Base-by-base conservation (phyloP, 177 flowering plant species). In the Vitis hybrid region DNA sequence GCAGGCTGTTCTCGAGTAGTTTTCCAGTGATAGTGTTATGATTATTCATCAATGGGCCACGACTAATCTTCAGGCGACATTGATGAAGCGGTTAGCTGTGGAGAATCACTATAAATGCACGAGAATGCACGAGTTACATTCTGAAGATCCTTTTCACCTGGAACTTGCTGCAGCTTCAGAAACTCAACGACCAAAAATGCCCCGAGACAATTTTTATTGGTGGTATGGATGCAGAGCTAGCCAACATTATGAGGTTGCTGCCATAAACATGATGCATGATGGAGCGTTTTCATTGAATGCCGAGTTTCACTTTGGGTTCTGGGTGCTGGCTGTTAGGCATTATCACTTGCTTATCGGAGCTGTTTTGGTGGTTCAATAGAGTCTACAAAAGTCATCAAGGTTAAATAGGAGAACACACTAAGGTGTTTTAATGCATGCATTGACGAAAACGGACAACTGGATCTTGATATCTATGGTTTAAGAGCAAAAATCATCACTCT, bases 221-320 rank as follows among this genome's bases (percentile, higher is more conserved):
- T 69, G 66, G 15, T 2, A 83, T 90, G 92, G 90, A 87, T 69
- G 97, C 98, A 12, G 97, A 94, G 87, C 87, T 94, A 59, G 98
- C 98, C 21, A 92, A 94, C 79, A 86, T 94, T 49, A 70, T 73
- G 97, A 94, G 81, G 87, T 94, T 83, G 95, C 97, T 70, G 97
- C 97, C 63, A 82, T 91, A 49, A 86, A 85, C 74, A 91, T 94
- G 97, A 83, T 94, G 86, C 97, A 97, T 73, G 97, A 92, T 57
- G 91, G 87, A 76, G 30, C 30, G 30, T 26, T 26, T 26, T 26
- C 30, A 26, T 26, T 26, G 30, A 26, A 26, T 26, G 5, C 5
- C 30, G 30, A 26, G 30, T 26, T 26, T 26, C 30, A 26, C 30
- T 26, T 26, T 26, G 30, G 30, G 30, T 26, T 26, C 30, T 26